Conservation (phyloP, 306 rosid genomes). For the Nissolia schottii region DNA sequence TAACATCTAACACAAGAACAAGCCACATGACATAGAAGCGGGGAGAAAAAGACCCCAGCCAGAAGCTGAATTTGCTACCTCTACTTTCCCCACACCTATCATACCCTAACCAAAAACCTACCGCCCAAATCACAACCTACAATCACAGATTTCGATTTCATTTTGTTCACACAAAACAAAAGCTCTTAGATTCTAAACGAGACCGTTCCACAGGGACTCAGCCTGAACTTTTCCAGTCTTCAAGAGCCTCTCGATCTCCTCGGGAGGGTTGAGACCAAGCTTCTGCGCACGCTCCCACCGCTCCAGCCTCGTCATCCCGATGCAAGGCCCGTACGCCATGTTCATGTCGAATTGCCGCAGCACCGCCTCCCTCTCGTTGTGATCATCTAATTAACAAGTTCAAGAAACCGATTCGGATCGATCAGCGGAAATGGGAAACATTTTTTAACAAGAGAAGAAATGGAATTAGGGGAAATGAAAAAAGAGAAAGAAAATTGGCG, state of each 20-base stretch:
- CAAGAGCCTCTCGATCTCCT: conserved; percentile 43
- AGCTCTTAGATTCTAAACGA: conserved; percentile 29
- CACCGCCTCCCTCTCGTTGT: conserved; percentile 40
- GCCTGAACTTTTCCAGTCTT: conserved; percentile 34
- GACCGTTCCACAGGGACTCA: conserved; percentile 54
- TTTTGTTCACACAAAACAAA: background rate
- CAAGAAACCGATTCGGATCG: background rate
- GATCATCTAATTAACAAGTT: conserved; percentile 45
- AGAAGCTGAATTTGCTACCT: conserved; percentile 21
- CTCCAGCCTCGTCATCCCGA: conserved; percentile 59
- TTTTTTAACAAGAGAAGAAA: background rate
- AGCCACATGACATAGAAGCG: background rate
- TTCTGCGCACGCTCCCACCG: conserved; percentile 82
- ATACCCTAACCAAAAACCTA: conserved; percentile 15
- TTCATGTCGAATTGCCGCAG: conserved; percentile 78
- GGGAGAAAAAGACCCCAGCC: conserved; percentile 7
- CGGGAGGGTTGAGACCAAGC: conserved; percentile 71
- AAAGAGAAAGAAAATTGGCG: background rate
- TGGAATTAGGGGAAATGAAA: background rate
- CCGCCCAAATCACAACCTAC: background rate
- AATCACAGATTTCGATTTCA: background rate
- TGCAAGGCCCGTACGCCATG: conserved; percentile 78
- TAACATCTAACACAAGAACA: background rate
- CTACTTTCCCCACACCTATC: background rate
- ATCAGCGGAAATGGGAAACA: background rate